phyloP scores from a whole-genome alignment of 768 basidiomycete genomes.

The Lentinus brumalis region DNA sequence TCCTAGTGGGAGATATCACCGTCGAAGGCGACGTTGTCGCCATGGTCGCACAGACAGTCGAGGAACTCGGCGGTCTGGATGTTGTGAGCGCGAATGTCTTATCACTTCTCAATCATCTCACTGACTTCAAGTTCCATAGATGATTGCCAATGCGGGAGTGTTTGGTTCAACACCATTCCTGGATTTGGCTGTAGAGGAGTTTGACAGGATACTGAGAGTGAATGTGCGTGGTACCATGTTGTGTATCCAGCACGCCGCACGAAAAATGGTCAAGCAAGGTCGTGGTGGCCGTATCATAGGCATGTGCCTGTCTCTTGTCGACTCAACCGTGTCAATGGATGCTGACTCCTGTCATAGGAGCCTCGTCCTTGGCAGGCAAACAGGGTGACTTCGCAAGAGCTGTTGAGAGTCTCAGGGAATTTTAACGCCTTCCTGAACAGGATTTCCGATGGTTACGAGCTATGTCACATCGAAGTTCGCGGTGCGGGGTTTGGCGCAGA shows the following conservation, averaged over 20 bases:
- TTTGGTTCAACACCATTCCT: slow-evolving; percentile 10
- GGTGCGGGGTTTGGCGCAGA: slow-evolving; percentile 44
- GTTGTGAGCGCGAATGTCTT: slow-evolving; percentile 39
- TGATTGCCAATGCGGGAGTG: slow-evolving; percentile 33
- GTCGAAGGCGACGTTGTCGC: slow-evolving; percentile 42
- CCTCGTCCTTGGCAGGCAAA: slow-evolving; percentile 36
- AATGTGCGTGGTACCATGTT: slow-evolving; percentile 45
- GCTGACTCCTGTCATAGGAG: slow-evolving; percentile 10
- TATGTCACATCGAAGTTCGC: slow-evolving; percentile 46
- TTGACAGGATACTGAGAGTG: slow-evolving; percentile 36
- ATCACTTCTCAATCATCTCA: background rate
- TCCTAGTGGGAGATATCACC: slow-evolving; percentile 42
- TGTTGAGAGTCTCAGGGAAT: background rate
- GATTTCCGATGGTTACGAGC: slow-evolving; percentile 4
- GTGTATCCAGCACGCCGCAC: slow-evolving; percentile 45
- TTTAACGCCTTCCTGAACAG: background rate
- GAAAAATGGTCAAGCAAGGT: slow-evolving; percentile 47
- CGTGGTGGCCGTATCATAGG: slow-evolving; percentile 45
- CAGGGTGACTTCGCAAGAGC: slow-evolving; percentile 20
- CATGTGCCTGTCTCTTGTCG: background rate
- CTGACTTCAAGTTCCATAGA: slow-evolving; percentile 12
- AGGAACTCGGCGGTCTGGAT: slow-evolving; percentile 45
- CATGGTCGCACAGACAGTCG: slow-evolving; percentile 35
- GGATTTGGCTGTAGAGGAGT: slow-evolving; percentile 29
- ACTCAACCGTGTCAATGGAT: background rate